Conservation (phyloP, 768 basidiomycete species). For the Phaffia australis region DNA sequence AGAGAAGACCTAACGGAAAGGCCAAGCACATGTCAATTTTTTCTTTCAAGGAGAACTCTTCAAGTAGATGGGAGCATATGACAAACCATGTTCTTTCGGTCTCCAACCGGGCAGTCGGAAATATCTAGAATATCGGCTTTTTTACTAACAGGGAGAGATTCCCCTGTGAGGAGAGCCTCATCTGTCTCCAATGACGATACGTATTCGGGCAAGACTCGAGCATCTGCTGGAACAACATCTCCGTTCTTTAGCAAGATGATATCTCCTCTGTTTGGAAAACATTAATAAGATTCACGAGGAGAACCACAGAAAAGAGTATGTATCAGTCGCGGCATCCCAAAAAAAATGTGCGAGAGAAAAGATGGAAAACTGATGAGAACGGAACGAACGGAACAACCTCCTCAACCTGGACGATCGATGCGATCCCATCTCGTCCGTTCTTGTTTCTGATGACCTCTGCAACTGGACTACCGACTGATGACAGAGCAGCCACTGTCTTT, state of each 20-base stretch:
- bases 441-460: constrained; percentile 36
- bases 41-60: background rate
- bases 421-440: constrained; percentile 25
- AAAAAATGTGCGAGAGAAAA: background rate
- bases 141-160: constrained; percentile 48
- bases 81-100: constrained; percentile 42
- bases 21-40: background rate
- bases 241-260: constrained; percentile 41
- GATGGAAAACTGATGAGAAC: background rate
- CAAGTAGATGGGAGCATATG: background rate
- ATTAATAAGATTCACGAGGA: background rate
- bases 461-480: constrained; percentile 39
- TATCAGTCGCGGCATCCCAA: background rate
- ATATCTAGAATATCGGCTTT: constrained; percentile 36
- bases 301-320: no score
- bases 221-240: constrained; percentile 42
- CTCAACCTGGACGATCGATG: constrained; percentile 30
- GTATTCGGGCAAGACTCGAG: constrained; percentile 41
- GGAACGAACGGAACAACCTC: constrained; percentile 34
- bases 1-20: constrained; percentile 35
- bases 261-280: constrained; percentile 38
- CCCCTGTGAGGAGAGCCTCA: constrained; percentile 49
- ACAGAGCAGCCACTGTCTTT: constrained; percentile 41
- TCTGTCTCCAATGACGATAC: constrained; percentile 45
- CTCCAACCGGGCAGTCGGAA: constrained; percentile 39